Conservation (phyloP, 805 yeast genomes). For the Zygosaccharomyces lentus region DNA sequence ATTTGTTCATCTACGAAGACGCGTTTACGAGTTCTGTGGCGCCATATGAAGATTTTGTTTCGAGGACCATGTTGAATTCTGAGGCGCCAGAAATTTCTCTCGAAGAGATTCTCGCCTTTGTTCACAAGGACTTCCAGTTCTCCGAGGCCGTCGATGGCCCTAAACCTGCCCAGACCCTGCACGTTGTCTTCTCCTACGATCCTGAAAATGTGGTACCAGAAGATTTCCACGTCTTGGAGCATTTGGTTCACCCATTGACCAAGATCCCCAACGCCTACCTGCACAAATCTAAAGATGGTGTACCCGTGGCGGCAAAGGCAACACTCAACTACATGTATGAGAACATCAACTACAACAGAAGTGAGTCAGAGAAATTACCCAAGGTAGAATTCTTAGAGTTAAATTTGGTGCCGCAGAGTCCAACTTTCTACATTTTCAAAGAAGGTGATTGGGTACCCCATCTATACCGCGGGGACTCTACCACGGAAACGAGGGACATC, state of each 20-base stretch:
- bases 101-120: slow-evolving; percentile 18
- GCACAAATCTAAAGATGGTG: slow-evolving; percentile 47
- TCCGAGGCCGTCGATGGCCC: slow-evolving; percentile 13
- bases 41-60: slow-evolving; percentile 42
- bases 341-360: slow-evolving; percentile 42
- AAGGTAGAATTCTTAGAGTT: slow-evolving; percentile 47
- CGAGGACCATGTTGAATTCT: slow-evolving; percentile 45
- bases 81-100: slow-evolving; percentile 34
- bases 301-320: slow-evolving; percentile 41
- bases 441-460: slow-evolving; percentile 50
- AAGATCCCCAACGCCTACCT: slow-evolving; percentile 53
- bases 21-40: slow-evolving; percentile 28
- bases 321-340: slow-evolving; percentile 36
- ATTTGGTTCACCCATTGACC: slow-evolving; percentile 57
- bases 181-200: slow-evolving; percentile 51
- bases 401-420: slow-evolving; percentile 53
- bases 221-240: slow-evolving; percentile 58
- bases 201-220: slow-evolving; percentile 46
- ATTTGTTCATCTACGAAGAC: slow-evolving; percentile 23
- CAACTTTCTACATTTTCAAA: slow-evolving; percentile 58
- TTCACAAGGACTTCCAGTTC: slow-evolving; percentile 14
- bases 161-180: slow-evolving; percentile 30
- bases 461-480: slow-evolving; percentile 56
- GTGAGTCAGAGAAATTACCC: slow-evolving; percentile 35
- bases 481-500: slow-evolving; percentile 56